Base-by-base conservation (phyloP, 371 early-diverging fungal species). In the Rhizopus stolonifer region DNA sequence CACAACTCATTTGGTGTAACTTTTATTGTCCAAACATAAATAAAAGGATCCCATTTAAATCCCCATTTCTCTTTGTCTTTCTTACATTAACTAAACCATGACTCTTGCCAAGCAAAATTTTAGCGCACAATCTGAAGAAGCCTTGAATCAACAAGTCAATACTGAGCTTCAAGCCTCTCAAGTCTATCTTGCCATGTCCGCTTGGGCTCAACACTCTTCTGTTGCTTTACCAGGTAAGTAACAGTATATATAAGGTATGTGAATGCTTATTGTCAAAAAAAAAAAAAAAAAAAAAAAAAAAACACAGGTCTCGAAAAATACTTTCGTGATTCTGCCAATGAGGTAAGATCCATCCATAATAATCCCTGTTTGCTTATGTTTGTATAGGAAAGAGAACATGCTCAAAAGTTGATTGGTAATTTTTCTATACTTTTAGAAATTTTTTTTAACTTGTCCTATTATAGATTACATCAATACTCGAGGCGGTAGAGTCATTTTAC, bases 101-200 rank as follows among this genome's bases (percentile, higher is more conserved):
- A 77, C 81, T 46, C 69, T 85, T 58, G 79, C 81, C 63, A 82
- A 84, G 60, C 87, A 87, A 64, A 87, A 84, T 70, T 87, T 81
- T 54, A 58, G 83, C 26, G 70, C 74, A 19, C 65, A 79, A 57
- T 74, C 80, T 26, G 85, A 87, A 67, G 83, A 84, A 52, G 77
- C 80, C 51, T 72, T 87, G 61, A 87, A 87, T 64, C 73, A 79
- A 47, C 85, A 87, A 56, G 77, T 85, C 44, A 72, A 80, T 47
- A 75, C 77, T 52, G 84, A 85, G 58, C 63, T 82, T 51, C 69
- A 74, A 24, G 86, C 84, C 32, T 75, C 81, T 45, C 80, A 81
- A 47, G 77, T 74, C 15, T 85, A 83, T 44, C 64, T 78, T 15
- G 72, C 82, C 49, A 80, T 85, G 74, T 68, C 84, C 15, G 70